Conservation (phyloP, 2,329 filamentous ascomycete genomes). For the Penicillium brasilianum region DNA sequence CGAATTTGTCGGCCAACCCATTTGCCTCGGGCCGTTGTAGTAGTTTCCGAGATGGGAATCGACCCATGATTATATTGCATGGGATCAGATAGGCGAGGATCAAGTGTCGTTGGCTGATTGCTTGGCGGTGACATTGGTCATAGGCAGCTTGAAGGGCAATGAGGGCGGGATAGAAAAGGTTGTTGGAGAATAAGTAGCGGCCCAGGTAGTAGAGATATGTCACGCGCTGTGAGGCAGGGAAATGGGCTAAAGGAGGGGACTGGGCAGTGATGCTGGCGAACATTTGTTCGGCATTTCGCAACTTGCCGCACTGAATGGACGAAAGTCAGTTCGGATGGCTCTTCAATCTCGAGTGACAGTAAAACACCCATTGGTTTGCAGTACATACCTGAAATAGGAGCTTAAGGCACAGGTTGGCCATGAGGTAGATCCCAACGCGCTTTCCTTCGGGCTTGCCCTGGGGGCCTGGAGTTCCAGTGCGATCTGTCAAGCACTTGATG, state of each 20-base stretch:
- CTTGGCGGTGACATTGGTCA: constrained; percentile 68
- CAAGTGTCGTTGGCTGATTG: constrained; percentile 70
- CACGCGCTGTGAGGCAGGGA: constrained; percentile 83
- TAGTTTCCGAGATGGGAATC: constrained; percentile 73
- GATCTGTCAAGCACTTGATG: constrained; percentile 84
- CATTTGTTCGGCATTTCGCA: constrained; percentile 81
- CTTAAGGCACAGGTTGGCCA: constrained; percentile 88
- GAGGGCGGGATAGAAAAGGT: constrained; percentile 78
- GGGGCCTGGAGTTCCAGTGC: constrained; percentile 66
- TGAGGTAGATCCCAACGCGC: constrained; percentile 85
- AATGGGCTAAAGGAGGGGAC: constrained; percentile 78
- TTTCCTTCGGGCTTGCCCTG: constrained; percentile 77
- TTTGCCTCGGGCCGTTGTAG: constrained; percentile 73
- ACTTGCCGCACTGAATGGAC: constrained; percentile 71
- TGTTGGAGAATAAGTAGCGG: constrained; percentile 84
- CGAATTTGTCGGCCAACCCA: constrained; percentile 68
- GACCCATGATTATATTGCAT: constrained; percentile 80
- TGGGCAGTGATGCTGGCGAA: constrained; percentile 86
- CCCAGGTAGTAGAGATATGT: constrained; percentile 96
- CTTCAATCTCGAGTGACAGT: neutral
- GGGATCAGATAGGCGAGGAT: constrained; percentile 86
- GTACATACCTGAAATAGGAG: constrained; percentile 76
- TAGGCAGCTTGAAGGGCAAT: constrained; percentile 80
- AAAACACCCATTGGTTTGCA: neutral
- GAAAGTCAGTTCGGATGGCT: neutral